A percentile compares a stretch with the other conserved stretches of the same genome.
Evolutionary conservation across 805 yeast species (phyloP).

Genomic region (Naumovozyma dairenensis): DNA sequence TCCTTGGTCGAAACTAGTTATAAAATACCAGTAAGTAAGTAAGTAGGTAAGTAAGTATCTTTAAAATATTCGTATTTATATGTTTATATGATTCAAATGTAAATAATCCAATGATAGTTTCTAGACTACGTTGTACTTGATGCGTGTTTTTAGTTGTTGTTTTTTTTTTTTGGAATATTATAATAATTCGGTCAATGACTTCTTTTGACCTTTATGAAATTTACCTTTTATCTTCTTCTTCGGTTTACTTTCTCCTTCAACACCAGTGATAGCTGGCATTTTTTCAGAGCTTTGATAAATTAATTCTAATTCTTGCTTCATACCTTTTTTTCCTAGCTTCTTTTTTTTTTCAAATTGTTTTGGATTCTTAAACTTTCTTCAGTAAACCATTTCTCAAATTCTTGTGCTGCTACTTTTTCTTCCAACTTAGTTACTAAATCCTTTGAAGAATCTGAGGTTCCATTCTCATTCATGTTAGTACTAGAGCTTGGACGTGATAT

Average conservation of each 20-base stretch:
- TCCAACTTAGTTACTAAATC: constrained; percentile 28
- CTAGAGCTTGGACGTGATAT: too few species aligned
- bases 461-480: constrained; percentile 4
- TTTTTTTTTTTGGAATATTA: constrained; percentile 1
- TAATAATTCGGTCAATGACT: neutral
- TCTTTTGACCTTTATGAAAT: constrained; percentile 4
- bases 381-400: constrained; percentile 83
- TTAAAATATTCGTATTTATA: too few species aligned
- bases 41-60: too few species aligned
- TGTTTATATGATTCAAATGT: too few species aligned
- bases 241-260: constrained; percentile 1
- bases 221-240: constrained; percentile 14
- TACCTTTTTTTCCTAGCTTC: constrained; percentile 3
- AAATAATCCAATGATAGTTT: too few species aligned
- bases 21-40: too few species aligned
- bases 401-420: constrained; percentile 73
- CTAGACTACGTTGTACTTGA: too few species aligned
- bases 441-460: constrained; percentile 1
- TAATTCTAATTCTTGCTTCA: constrained; percentile 8
- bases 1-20: too few species aligned
- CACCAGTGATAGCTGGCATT: constrained; percentile 11
- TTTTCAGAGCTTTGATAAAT: constrained; percentile 13
- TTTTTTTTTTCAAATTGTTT: constrained; percentile 21
- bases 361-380: constrained; percentile 65
- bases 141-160: too few species aligned